Conservation (phyloP, 106 monocot genomes). For the Dioscorea dumetorum region DNA sequence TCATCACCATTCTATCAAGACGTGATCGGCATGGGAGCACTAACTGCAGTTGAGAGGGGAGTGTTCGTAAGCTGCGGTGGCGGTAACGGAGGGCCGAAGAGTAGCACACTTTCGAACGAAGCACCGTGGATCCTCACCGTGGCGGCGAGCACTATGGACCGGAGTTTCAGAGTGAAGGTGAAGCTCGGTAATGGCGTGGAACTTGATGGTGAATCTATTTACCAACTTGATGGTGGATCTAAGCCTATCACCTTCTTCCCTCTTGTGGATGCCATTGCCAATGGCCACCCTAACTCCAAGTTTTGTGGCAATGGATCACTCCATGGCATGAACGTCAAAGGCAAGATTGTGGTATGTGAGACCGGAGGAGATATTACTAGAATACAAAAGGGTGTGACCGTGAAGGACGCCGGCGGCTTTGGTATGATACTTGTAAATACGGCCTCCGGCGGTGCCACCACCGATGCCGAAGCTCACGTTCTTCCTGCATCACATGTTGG, state of each 20-base stretch:
- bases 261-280: neutral
- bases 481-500: constrained; percentile 22
- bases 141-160: constrained; percentile 30
- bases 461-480: constrained; percentile 13
- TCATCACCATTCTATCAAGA: neutral
- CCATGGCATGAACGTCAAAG: neutral
- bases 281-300: no score
- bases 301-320: no score
- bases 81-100: constrained; percentile 30
- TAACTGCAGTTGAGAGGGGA: neutral
- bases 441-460: neutral
- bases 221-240: constrained; percentile 15
- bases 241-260: constrained; percentile 5
- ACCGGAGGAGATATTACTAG: neutral
- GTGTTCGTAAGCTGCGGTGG: constrained; percentile 12
- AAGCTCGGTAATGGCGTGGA: constrained; percentile 15
- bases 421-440: constrained; percentile 21
- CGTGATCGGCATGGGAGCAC: neutral
- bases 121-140: constrained; percentile 63
- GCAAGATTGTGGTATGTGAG: constrained; percentile 13
- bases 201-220: constrained; percentile 23
- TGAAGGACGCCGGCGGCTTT: constrained; percentile 20
- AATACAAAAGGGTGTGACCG: neutral
- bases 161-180: constrained; percentile 13
- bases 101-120: constrained; percentile 17